A percentile compares a stretch with the other conserved stretches of the same genome.
phyloP scores from a whole-genome alignment of 106 monocot species.

The Dendrobium chrysotoxum region DNA sequence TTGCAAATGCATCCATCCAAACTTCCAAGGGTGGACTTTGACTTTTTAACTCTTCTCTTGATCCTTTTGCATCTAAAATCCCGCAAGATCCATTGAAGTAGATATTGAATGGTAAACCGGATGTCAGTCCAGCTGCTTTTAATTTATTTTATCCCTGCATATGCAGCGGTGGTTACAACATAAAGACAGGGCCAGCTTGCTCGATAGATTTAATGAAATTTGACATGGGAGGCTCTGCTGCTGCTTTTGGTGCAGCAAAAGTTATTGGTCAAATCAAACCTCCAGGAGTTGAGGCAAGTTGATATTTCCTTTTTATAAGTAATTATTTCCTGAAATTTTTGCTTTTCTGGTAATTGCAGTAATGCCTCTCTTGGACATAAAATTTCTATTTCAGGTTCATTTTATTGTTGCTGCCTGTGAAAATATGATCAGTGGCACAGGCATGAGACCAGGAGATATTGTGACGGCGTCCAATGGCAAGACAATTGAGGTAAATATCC shows the following conservation, averaged over 20 bases:
- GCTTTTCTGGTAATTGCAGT: neutral
- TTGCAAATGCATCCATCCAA: neutral
- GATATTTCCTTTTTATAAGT: neutral
- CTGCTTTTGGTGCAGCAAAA: slow-evolving; percentile 80
- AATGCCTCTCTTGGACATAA: neutral
- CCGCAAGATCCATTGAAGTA: neutral
- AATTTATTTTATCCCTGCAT: neutral
- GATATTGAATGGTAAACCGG: neutral
- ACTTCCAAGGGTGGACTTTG: neutral
- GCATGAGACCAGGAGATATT: slow-evolving; percentile 85
- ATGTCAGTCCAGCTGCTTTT: neutral
- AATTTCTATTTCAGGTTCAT: slow-evolving; percentile 50
- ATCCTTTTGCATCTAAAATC: neutral
- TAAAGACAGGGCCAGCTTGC: slow-evolving; percentile 68
- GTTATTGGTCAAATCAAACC: slow-evolving; percentile 74
- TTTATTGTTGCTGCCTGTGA: slow-evolving; percentile 86
- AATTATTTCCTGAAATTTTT: neutral
- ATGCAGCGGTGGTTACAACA: slow-evolving; percentile 85
- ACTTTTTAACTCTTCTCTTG: neutral
- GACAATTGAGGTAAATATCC: slow-evolving; percentile 62
- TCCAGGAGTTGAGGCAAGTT: slow-evolving; percentile 63
- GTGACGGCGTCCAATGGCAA: slow-evolving; percentile 88
- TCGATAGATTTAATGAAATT: slow-evolving; percentile 74
- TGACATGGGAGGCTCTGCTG: slow-evolving; percentile 88
- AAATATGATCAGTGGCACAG: slow-evolving; percentile 91